Evolutionary conservation across 306 rosid genomes (phyloP).

Genomic region (Begonia loranthoides): DNA sequence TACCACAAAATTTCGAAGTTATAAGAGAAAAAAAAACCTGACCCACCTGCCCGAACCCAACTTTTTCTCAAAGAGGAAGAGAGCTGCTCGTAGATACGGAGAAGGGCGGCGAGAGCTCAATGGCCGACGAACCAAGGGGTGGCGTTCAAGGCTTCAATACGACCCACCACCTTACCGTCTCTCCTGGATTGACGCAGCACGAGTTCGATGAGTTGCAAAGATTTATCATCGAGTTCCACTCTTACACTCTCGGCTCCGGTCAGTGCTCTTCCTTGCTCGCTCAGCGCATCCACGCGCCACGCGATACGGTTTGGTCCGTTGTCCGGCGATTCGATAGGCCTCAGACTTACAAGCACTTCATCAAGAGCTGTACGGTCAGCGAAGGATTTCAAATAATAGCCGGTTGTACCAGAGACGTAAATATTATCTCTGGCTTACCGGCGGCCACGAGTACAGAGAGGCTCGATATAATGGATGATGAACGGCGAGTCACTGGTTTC

Average conservation of each 20-base stretch:
- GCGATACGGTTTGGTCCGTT: conserved; percentile 55
- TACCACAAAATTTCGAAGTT: neutral
- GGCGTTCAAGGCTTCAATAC: conserved; percentile 11
- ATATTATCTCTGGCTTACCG: conserved; percentile 87
- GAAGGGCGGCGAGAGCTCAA: conserved; percentile 31
- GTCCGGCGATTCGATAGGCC: conserved; percentile 79
- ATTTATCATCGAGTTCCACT: conserved; percentile 44
- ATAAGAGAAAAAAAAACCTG: neutral
- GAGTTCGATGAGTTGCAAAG: conserved; percentile 48
- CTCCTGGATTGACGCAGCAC: conserved; percentile 29
- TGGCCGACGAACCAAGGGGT: conserved; percentile 15
- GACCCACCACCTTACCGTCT: conserved; percentile 28
- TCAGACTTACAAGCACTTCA: conserved; percentile 88
- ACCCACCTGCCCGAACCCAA: conserved; percentile 3
- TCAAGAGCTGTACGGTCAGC: conserved; percentile 55
- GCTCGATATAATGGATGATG: conserved; percentile 70
- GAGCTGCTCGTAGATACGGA: conserved; percentile 22
- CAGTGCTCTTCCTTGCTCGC: conserved; percentile 85
- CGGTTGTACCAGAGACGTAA: conserved; percentile 82
- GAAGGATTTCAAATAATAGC: conserved; percentile 38
- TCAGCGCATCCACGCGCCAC: conserved; percentile 65
- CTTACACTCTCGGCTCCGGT: conserved; percentile 33
- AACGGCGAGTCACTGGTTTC: conserved; percentile 64
- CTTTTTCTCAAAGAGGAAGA: conserved; percentile 2
- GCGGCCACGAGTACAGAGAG: conserved; percentile 87